phyloP scores from a whole-genome alignment of 768 basidiomycete species.

The Cyclocybe cylindracea region DNA sequence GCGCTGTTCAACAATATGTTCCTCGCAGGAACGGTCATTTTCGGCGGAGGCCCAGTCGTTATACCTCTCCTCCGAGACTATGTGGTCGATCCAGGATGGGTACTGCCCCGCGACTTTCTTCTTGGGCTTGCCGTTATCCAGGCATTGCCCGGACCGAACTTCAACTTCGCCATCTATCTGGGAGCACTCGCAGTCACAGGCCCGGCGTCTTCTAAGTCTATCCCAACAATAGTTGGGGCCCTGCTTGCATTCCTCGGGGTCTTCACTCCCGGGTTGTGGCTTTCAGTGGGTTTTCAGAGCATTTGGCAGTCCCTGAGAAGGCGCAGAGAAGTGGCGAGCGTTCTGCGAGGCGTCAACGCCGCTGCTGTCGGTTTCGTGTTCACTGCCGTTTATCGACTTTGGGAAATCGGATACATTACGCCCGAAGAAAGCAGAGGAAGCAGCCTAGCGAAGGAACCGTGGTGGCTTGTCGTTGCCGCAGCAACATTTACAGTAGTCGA shows the following conservation, averaged over 20 bases:
- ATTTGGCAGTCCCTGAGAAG: conserved; percentile 33
- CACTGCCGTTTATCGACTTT: conserved; percentile 41
- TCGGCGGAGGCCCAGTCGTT: conserved; percentile 59
- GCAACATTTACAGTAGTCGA: conserved; percentile 40
- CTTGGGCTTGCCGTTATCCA: conserved; percentile 52
- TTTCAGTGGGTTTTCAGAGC: conserved; percentile 37
- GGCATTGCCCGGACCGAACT: conserved; percentile 56
- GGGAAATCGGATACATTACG: conserved; percentile 39
- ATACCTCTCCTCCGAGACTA: conserved; percentile 55
- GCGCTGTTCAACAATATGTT: conserved; percentile 47
- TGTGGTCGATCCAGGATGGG: conserved; percentile 51
- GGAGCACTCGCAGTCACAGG: conserved; percentile 41
- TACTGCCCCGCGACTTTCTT: conserved; percentile 53
- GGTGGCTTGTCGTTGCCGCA: conserved; percentile 47
- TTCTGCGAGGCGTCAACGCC: conserved; percentile 41
- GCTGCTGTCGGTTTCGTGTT: conserved; percentile 43
- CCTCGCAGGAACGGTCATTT: conserved; percentile 49
- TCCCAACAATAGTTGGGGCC: conserved; percentile 41
- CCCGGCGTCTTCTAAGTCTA: conserved; percentile 20
- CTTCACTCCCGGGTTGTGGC: conserved; percentile 46
- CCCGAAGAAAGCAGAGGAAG: conserved; percentile 23
- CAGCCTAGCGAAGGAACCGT: conserved; percentile 40
- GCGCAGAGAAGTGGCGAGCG: conserved; percentile 26
- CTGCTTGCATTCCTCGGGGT: conserved; percentile 51
- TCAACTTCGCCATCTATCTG: conserved; percentile 55